Evolutionary conservation across 2,329 filamentous ascomycete genomes (phyloP), one percentile per base, ranked within the genome.

Genomic region (Exophiala spinifera): DNA sequence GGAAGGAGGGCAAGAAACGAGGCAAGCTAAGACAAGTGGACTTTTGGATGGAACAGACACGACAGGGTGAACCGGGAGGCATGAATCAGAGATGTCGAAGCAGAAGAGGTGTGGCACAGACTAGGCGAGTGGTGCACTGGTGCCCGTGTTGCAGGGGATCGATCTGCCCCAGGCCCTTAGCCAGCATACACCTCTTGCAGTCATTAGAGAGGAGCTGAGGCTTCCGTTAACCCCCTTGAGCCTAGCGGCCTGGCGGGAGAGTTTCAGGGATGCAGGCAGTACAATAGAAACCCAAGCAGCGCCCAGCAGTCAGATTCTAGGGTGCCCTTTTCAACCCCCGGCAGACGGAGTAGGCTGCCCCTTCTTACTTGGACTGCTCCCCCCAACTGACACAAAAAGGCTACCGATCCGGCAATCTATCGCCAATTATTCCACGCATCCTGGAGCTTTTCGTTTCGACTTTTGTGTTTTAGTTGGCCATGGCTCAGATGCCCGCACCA

Each of bases 1-100:
- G 56, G 49, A 55, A 53, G 33, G 53, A 46, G 49, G 53, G 49
- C 47, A 51, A 49, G 56, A 54, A 45, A 53, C 36, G 36, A 19
- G 17, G 36, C 36, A 39, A n/a, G 14, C 36, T 19, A 39, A 39
- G 36, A 39, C 36, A 39, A 39, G 36, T 39, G 36, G 36, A 39
- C 36, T 31, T 31, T 31, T 31, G 48, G 53, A 49, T 31, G 48
- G 53, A 49, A 55, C 46, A 51, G 61, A 56, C 50, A 54, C 61
- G 49, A 58, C 53, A 59, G 47, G 56, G 54, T 46, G 53, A 56
- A 54, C 55, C 46, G 53, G 56, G 40, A 56, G 53, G 56, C 55
- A 53, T 44, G 55, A 43, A 51, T 45, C 49, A 51, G 36, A 51
- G 42, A 44, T n/a, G 42, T 44, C 42, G 20, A 25, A 44, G 42